Conservation (phyloP, 352 stramenopile species). For the Globisporangium middletonii region DNA sequence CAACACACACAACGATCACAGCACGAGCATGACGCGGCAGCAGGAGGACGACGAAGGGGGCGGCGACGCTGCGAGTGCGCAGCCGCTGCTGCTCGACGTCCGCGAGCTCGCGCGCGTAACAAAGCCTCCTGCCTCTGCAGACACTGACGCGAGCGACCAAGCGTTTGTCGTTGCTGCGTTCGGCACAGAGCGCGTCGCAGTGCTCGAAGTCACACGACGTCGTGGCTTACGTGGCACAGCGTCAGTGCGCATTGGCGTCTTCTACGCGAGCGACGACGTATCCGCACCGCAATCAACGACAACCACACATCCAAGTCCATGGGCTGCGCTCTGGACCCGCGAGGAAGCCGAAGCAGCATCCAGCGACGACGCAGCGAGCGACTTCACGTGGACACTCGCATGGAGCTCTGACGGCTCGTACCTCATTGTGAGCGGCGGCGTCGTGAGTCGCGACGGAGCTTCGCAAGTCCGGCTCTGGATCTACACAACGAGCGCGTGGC, state of each 20-base stretch:
- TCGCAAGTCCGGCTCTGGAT: slow-evolving; percentile 37
- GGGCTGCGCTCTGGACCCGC: neutral
- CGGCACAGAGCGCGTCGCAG: slow-evolving; percentile 19
- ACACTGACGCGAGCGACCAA: neutral
- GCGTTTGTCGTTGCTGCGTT: slow-evolving; percentile 16
- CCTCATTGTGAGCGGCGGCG: slow-evolving; percentile 35
- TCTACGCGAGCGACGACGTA: neutral
- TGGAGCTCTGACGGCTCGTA: slow-evolving; percentile 55
- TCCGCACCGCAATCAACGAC: neutral
- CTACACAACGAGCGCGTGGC: slow-evolving; percentile 31
- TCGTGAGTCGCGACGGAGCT: slow-evolving; percentile 14
- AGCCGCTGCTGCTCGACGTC: slow-evolving; percentile 27
- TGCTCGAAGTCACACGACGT: slow-evolving; percentile 14
- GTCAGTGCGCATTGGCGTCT: neutral
- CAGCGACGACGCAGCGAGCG: neutral
- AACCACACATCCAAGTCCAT: neutral
- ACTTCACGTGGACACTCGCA: slow-evolving; percentile 21
- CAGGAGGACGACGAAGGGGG: neutral
- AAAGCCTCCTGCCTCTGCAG: neutral
- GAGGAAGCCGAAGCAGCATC: neutral
- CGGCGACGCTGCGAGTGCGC: neutral
- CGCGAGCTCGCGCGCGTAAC: slow-evolving; percentile 24
- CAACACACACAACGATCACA: neutral
- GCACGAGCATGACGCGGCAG: slow-evolving; percentile 12
- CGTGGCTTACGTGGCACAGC: neutral